These are phyloP conservation scores for Spergularia bocconei DNA, from an alignment of 148 eudicot species.

Conservation along the genomic window DNA sequence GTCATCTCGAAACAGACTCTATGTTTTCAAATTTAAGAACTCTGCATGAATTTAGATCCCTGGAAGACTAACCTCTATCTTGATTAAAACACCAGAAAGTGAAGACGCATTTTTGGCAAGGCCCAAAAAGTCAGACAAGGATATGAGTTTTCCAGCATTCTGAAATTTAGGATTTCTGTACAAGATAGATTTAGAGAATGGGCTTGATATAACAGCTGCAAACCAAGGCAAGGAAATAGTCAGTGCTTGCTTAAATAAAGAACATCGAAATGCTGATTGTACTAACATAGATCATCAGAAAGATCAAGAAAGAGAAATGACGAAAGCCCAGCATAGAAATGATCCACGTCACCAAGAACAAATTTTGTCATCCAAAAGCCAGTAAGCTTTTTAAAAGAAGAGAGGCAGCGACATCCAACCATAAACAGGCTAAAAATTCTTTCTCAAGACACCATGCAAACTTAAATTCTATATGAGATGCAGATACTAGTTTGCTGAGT, in stretches of 20 bases:
- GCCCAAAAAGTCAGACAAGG: slow-evolving; percentile 47
- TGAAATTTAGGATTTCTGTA: slow-evolving; percentile 51
- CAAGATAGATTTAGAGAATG: slow-evolving; percentile 32
- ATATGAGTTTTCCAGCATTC: slow-evolving; percentile 40
- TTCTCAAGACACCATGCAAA: too few relatives aligned
- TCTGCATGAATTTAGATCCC: too few relatives aligned
- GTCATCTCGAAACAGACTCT: too few relatives aligned
- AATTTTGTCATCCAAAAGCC: not conserved
- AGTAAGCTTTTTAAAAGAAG: too few relatives aligned
- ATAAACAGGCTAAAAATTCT: too few relatives aligned
- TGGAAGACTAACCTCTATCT: slow-evolving; percentile 64
- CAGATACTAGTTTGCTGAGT: not conserved
- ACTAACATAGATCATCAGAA: not conserved
- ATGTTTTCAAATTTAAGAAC: too few relatives aligned
- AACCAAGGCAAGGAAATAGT: slow-evolving; percentile 16
- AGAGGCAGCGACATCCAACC: too few relatives aligned
- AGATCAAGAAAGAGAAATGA: not conserved
- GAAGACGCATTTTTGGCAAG: slow-evolving; percentile 53
- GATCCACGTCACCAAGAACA: not conserved
- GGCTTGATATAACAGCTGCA: slow-evolving; percentile 69
- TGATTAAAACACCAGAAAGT: slow-evolving; percentile 66
- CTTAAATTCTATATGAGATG: not conserved
- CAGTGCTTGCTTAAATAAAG: not conserved
- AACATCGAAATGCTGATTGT: not conserved
- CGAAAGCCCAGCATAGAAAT: not conserved